phyloP scores from a whole-genome alignment of 352 stramenopile genomes.

The Phytophthora fragariae region DNA sequence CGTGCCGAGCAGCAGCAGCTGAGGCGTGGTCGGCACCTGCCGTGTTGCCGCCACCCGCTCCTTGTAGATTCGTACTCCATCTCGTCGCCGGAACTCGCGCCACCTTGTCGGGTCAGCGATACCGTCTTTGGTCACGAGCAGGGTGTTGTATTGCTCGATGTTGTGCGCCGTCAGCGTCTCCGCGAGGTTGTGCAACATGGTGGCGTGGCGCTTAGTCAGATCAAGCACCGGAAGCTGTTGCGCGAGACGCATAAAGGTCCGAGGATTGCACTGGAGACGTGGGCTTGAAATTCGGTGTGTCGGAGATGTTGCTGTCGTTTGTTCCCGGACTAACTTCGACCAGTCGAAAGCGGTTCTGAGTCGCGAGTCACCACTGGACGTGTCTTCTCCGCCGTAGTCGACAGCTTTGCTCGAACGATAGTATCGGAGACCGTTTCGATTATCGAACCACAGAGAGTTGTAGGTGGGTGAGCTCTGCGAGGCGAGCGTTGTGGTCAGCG shows the following conservation, averaged over 20 bases:
- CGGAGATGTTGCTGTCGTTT: neutral
- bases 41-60: slow-evolving; percentile 16
- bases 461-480: neutral
- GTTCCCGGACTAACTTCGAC: slow-evolving; percentile 8
- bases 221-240: slow-evolving; percentile 21
- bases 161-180: slow-evolving; percentile 33
- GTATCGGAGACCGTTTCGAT: slow-evolving; percentile 29
- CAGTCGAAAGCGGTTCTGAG: slow-evolving; percentile 20
- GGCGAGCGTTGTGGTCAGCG: slow-evolving; percentile 15
- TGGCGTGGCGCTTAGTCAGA: slow-evolving; percentile 21
- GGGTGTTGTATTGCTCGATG: slow-evolving; percentile 36
- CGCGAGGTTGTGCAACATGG: slow-evolving; percentile 33
- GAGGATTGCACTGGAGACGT: neutral
- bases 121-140: slow-evolving; percentile 32
- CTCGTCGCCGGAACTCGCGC: slow-evolving; percentile 36
- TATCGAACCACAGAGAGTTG: slow-evolving; percentile 12
- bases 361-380: slow-evolving; percentile 23
- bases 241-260: slow-evolving; percentile 21
- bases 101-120: slow-evolving; percentile 27
- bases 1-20: slow-evolving; percentile 30
- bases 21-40: slow-evolving; percentile 21
- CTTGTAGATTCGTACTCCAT: slow-evolving; percentile 32
- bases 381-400: slow-evolving; percentile 13
- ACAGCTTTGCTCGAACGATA: slow-evolving; percentile 26
- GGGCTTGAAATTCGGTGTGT: neutral